A percentile compares a stretch with the other conserved stretches of the same genome.
phyloP scores from a whole-genome alignment of 371 early-diverging fungal genomes.

The Haplosporangium sp. region DNA sequence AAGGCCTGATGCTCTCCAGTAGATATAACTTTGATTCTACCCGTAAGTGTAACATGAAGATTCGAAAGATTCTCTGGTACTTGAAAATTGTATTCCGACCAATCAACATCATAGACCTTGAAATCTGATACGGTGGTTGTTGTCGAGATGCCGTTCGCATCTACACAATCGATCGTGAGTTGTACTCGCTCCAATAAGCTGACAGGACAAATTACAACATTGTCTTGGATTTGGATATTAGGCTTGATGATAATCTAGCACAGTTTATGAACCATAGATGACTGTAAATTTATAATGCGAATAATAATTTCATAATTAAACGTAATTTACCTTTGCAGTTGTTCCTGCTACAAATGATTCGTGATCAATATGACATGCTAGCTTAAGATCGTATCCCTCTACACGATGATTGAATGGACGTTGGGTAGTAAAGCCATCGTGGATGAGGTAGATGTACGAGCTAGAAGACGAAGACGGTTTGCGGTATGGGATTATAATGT shows the following conservation, averaged over 20 bases:
- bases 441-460: constrained; percentile 47
- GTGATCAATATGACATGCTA: constrained; percentile 63
- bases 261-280: not conserved
- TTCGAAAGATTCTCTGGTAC: constrained; percentile 47
- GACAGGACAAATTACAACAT: constrained; percentile 42
- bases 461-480: constrained; percentile 4
- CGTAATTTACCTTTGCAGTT: constrained; percentile 51
- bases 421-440: constrained; percentile 60
- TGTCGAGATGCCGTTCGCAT: constrained; percentile 49
- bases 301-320: no score
- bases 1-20: constrained; percentile 29
- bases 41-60: constrained; percentile 50
- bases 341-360: constrained; percentile 62
- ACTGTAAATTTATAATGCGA: no score
- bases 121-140: constrained; percentile 50
- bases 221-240: constrained; percentile 45
- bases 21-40: constrained; percentile 55
- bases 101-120: constrained; percentile 40
- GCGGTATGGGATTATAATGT: constrained; percentile 63
- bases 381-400: constrained; percentile 57
- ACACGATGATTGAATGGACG: constrained; percentile 46
- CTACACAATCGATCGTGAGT: constrained; percentile 52
- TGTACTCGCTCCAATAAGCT: constrained; percentile 57
- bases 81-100: constrained; percentile 48
- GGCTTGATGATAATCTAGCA: constrained; percentile 57